Base-by-base conservation (phyloP, 1,139 yeast species). In the Yamadazyma dushanensis region DNA sequence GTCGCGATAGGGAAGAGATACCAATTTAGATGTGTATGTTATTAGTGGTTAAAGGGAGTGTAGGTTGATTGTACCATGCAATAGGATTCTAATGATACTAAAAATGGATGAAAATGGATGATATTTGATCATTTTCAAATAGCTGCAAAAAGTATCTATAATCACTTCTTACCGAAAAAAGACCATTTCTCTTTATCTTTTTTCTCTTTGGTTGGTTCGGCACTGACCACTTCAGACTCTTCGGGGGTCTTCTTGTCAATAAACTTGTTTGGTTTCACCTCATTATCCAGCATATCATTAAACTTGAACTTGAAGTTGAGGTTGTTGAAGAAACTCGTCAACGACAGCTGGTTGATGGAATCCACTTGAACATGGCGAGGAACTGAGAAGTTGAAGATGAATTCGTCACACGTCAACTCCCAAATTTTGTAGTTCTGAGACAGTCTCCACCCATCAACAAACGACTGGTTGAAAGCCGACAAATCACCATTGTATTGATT, bases 311-410 rank as follows among this genome's bases (percentile, higher is more conserved):
- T 54, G 18, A 54, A 41, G 33, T 50, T 55, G 33, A 59, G 53
- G 39, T 51, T 56, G 35, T 41, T 57, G 44, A 63, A 61, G 41
- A 63, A 60, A 39, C 52, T 55, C 16, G 40, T 22, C 7, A 47
- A 28, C 4, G 43, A 20, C 47, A 44, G 48, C 25, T 40, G 44
- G 28, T 32, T 39, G 4, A 21, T 35, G 5, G 44, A 26, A 31
- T 47, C 51, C 8, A 47, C 51, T 38, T 45, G 50, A 35, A 79
- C 56, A 57, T 90, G 97, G 40, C 73, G 71, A 1, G 97, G 96
- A 42, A 82, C 87, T 38, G 88, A 80, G 44, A 92, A 79, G 52
- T 89, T 95, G 63, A 90, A 90, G 22, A 92, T 69, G 51, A 90
- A 90, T 53, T 87, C 95, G 55, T 90, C 97, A 2, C 97, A 87